Evolutionary conservation across 345 rosid genomes (phyloP).

Genomic region (Pistacia vera): DNA sequence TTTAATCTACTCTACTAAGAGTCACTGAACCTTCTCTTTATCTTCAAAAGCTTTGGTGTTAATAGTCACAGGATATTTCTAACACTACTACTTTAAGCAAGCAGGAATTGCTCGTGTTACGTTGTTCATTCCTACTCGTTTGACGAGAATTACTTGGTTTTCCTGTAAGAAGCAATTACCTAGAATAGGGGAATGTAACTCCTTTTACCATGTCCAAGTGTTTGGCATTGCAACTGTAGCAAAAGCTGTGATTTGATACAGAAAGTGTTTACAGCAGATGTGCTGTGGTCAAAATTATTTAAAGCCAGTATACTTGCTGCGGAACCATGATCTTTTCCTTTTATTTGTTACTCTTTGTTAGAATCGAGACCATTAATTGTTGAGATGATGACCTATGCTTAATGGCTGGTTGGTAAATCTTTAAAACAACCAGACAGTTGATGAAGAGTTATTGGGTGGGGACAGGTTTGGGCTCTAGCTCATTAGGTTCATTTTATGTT

Average conservation of each 20-base stretch:
- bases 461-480: background rate
- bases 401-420: background rate
- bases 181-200: too few species aligned
- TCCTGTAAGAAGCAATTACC: too few species aligned
- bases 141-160: too few species aligned
- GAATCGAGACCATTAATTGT: background rate
- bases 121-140: too few species aligned
- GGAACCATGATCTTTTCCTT: too few species aligned
- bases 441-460: background rate
- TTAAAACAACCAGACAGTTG: background rate
- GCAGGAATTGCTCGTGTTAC: too few species aligned
- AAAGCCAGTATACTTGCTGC: background rate
- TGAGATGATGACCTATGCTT: background rate
- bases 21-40: too few species aligned
- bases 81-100: too few species aligned
- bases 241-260: background rate
- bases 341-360: too few species aligned
- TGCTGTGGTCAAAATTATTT: background rate
- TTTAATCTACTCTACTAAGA: background rate
- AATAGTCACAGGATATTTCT: too few species aligned
- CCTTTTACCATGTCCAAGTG: too few species aligned
- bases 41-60: too few species aligned
- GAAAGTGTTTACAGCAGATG: background rate
- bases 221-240: background rate
- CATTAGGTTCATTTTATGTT: background rate